These are phyloP conservation scores for Termitomyces sp. DNA, from an alignment of 768 basidiomycete species.

Conservation along the genomic window DNA sequence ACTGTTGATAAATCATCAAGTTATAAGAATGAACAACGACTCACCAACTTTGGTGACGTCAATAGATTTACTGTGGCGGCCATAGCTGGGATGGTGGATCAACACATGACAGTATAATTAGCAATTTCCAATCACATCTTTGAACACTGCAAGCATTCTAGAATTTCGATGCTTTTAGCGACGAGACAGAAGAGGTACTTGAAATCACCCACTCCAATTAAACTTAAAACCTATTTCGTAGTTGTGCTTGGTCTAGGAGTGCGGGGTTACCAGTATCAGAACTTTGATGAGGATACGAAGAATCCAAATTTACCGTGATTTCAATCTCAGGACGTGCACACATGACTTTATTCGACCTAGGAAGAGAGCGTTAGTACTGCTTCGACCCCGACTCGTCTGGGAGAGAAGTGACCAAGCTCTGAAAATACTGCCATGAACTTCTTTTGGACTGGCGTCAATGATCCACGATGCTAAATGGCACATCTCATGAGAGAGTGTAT, in stretches of 20 bases:
- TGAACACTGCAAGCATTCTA: slow-evolving; percentile 62
- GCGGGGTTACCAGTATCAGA: not conserved
- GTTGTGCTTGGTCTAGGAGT: slow-evolving; percentile 56
- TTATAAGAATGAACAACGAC: slow-evolving; percentile 18
- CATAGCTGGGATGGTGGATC: slow-evolving; percentile 45
- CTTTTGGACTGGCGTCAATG: slow-evolving; percentile 65
- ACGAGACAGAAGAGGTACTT: slow-evolving; percentile 1
- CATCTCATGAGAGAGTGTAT: slow-evolving; percentile 89
- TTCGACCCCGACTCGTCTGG: not conserved
- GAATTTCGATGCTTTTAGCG: slow-evolving; percentile 2
- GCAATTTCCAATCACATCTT: slow-evolving; percentile 46
- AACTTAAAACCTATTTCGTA: slow-evolving; percentile 75
- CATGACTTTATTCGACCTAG: slow-evolving; percentile 73
- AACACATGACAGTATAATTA: not conserved
- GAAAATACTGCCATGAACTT: slow-evolving; percentile 71
- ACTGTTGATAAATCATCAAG: not conserved
- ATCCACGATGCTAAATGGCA: slow-evolving; percentile 88
- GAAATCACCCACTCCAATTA: slow-evolving; percentile 59
- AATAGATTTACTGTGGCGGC: slow-evolving; percentile 73
- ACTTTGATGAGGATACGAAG: not conserved
- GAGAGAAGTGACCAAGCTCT: slow-evolving; percentile 53
- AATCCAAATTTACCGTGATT: slow-evolving; percentile 48
- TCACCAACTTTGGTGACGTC: slow-evolving; percentile 58
- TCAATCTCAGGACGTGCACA: slow-evolving; percentile 61
- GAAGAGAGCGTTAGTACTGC: not conserved